Conservation (phyloP, 2,329 filamentous ascomycete species). For the Stemphylium lycopersici region DNA sequence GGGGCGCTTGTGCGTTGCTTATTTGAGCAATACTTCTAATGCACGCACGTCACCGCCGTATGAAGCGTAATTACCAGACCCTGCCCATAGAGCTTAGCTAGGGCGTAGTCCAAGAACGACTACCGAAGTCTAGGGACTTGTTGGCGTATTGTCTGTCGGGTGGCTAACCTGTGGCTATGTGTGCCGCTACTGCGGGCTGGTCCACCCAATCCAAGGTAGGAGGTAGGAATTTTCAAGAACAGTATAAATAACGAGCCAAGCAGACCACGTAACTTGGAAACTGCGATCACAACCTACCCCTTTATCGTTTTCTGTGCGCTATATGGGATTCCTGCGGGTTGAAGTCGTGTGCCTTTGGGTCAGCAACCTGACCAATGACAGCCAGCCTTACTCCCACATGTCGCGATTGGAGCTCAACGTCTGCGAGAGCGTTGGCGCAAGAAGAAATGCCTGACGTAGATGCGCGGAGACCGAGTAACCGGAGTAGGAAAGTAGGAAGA, state of each 20-base stretch:
- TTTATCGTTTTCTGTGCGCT: not conserved
- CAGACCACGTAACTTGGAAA: not conserved
- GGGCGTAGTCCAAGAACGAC: not conserved
- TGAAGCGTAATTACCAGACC: not conserved
- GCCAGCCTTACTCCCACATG: constrained; percentile 3
- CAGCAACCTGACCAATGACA: constrained; percentile 13
- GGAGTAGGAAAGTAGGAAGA: not conserved
- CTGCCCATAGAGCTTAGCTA: not conserved
- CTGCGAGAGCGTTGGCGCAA: not conserved
- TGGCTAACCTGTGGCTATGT: constrained; percentile 1
- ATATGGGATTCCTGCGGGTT: not conserved
- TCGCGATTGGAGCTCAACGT: not conserved
- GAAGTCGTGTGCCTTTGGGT: not conserved
- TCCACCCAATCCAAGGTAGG: not conserved
- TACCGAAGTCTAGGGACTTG: not conserved
- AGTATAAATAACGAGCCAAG: not conserved
- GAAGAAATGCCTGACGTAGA: constrained; percentile 1
- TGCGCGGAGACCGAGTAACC: not conserved
- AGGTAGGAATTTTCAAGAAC: not conserved
- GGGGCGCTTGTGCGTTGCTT: not conserved
- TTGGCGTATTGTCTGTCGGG: not conserved
- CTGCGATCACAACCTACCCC: not conserved
- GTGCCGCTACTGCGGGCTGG: not conserved
- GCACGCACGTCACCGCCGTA: not conserved
- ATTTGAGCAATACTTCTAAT: not conserved